Evolutionary conservation across 164 flowering plant species (phyloP), one percentile per base, ranked within the genome.

Genomic region (Macadamia integrifolia): DNA sequence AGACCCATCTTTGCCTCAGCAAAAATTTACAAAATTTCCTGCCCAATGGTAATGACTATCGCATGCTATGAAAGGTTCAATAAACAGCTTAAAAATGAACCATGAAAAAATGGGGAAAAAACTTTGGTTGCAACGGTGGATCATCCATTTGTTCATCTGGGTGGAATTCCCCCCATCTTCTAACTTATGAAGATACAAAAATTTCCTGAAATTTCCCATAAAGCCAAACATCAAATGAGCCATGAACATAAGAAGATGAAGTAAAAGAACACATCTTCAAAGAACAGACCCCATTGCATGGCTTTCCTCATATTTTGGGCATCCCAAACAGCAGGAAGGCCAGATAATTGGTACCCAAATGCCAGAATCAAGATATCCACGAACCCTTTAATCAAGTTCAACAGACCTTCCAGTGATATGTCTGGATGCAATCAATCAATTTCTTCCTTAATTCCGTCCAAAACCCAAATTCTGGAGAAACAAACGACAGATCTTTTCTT

Each of bases 291-390:
- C 97, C 96, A 92, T 28, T 82, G 88, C 15, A 92, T 42, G 52
- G 84, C 87, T 78, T 79, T 87, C 69, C 75, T 87, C 80, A 86
- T 80, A 74, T 85, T 81, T 1, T 70, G 74, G 9, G 85, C 63
- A 71, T 86, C 91, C 97, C 97, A 92, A 60, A 70, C 72, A 28
- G 89, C 91, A 43, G 63, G 73, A 69, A 68, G 81, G 69, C 95
- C 95, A 60, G 90, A 81, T 5, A 93, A 91, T 76, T 86, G 95
- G 70, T 82, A 83, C 78, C 96, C 96, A 76, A 93, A 84, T 50
- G 91, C 83, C 61, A 92, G 69, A 83, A 92, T 81, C 61, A 89
- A 40, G 15, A 89, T 83, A 73, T 88, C 96, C 23, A 84, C 79
- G 69, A 87, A 88, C 80, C 91, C 94, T 77, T 88, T 88, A 6